Base-by-base conservation (phyloP, 805 yeast species). In the Spathaspora gorwiae region DNA sequence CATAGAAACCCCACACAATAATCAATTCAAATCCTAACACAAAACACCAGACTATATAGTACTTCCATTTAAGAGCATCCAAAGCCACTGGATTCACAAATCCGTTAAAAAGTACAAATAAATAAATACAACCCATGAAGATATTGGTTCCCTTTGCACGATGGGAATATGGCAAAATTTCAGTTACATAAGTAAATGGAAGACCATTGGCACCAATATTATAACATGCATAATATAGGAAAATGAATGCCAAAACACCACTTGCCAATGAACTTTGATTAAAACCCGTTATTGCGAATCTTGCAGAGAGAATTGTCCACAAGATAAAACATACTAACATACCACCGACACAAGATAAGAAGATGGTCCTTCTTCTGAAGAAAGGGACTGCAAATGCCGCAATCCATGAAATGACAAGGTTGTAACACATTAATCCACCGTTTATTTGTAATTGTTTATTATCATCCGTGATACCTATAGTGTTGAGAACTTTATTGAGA, bases 391-490 rank as follows among this genome's bases (percentile, higher is more conserved):
- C 42, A 7, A 51, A 42, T 6, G 66, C 60, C 43, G 55, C 54
- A 7, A 46, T 42, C 35, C 47, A 38, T 7, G 68, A 55, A 41
- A 62, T 49, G 19, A 60, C 64, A 50, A 70, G 68, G 63, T 76
- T 75, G 59, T 66, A 76, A 47, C 73, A 59, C 71, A 68, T 72
- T 49, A 77, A 67, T 47, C 73, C 71, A 45, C 78, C 81, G 55
- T 79, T 78, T 55, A 78, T 70, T 42, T 72, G 57, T 45, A 78
- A 67, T 59, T 78, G 79, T 45, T 63, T 59, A 39, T 60, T 60
- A 24, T 67, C 61, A n/a, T 64, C 66, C 38, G 76, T 75, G 53
- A 79, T 74, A 47, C 84, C 83, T 55, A 79, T 76, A 24, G 79
- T 71, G 47, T 61, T 55, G 50, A 79, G 66, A 11, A 80, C 83